A percentile compares a stretch with the other conserved stretches of the same genome.
Evolutionary conservation across 805 yeast species (phyloP).

Genomic region (Cyberlindnera saturnus): DNA sequence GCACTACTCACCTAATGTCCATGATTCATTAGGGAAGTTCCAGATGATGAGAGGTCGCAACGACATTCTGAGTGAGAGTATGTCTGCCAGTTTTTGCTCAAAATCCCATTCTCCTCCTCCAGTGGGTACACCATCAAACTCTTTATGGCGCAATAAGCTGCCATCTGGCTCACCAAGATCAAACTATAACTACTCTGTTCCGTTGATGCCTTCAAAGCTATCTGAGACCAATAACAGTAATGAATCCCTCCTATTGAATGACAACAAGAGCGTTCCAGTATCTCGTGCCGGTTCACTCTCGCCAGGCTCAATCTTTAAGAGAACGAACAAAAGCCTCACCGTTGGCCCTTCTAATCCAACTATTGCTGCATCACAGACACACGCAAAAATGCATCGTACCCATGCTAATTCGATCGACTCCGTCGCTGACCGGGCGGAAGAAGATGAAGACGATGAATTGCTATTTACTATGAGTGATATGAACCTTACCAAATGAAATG

Average conservation of each 20-base stretch:
- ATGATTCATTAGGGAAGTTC: conserved; percentile 45
- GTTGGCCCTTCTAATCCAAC: conserved; percentile 28
- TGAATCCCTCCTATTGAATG: conserved; percentile 15
- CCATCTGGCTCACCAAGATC: conserved; percentile 30
- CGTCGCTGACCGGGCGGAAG: conserved; percentile 19
- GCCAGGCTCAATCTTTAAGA: conserved; percentile 14
- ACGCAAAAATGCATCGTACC: conserved; percentile 24
- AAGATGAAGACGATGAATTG: conserved; percentile 61
- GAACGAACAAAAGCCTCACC: conserved; percentile 11
- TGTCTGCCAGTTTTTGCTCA: conserved; percentile 41
- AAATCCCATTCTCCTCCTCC: conserved; percentile 18
- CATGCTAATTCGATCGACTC: conserved; percentile 3
- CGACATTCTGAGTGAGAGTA: conserved; percentile 49
- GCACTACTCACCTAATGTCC: conserved; percentile 24
- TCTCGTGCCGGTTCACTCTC: conserved; percentile 17
- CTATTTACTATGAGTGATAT: conserved; percentile 72
- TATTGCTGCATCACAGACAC: conserved; percentile 25
- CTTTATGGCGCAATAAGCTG: conserved; percentile 6
- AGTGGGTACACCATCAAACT: conserved; percentile 4
- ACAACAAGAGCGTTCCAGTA: conserved; percentile 8
- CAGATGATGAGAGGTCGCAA: conserved; percentile 48
- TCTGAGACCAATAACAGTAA: conserved; percentile 21
- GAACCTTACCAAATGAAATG: conserved; percentile 34
- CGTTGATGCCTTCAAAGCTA: conserved; percentile 25
- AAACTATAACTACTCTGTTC: conserved; percentile 6